Conservation (phyloP, 257 asterid species). For the Apocynum venetum region DNA sequence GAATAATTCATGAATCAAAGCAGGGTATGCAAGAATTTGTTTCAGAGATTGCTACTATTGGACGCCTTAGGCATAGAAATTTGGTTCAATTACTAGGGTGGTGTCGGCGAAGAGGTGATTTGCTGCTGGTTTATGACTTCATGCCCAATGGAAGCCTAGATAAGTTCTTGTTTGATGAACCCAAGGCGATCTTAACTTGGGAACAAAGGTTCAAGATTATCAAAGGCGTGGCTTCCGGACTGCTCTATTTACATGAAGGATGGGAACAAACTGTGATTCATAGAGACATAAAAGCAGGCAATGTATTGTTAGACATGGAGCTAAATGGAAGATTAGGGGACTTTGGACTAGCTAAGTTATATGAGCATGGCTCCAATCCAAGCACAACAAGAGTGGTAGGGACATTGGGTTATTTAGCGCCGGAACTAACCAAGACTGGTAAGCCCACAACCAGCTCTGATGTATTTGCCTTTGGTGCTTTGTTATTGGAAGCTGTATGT, state of each 20-base stretch:
- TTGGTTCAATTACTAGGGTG: conserved; percentile 59
- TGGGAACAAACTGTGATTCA: conserved; percentile 82
- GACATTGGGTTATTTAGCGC: conserved; percentile 72
- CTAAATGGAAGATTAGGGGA: conserved; percentile 66
- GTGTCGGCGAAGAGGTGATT: conserved; percentile 48
- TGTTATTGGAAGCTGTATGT: conserved; percentile 62
- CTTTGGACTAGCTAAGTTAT: conserved; percentile 69
- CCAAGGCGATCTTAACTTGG: conserved; percentile 47
- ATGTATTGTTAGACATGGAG: conserved; percentile 56
- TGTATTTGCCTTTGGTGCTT: conserved; percentile 71
- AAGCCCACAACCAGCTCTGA: conserved; percentile 64
- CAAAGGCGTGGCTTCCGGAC: conserved; percentile 58
- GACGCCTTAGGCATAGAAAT: conserved; percentile 71
- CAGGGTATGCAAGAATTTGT: conserved; percentile 60
- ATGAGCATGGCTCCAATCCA: conserved; percentile 54
- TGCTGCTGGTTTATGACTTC: conserved; percentile 66
- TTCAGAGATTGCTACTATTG: conserved; percentile 50
- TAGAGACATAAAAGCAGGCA: conserved; percentile 70
- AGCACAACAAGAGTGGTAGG: conserved; percentile 70
- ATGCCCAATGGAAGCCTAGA: conserved; percentile 84
- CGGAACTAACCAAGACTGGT: conserved; percentile 68
- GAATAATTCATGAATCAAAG: conserved; percentile 45
- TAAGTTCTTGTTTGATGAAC: conserved; percentile 47
- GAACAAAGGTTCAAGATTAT: conserved; percentile 59
- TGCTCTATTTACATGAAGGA: conserved; percentile 61